Conservation (phyloP, 805 yeast species). For the Spathaspora sp. region DNA sequence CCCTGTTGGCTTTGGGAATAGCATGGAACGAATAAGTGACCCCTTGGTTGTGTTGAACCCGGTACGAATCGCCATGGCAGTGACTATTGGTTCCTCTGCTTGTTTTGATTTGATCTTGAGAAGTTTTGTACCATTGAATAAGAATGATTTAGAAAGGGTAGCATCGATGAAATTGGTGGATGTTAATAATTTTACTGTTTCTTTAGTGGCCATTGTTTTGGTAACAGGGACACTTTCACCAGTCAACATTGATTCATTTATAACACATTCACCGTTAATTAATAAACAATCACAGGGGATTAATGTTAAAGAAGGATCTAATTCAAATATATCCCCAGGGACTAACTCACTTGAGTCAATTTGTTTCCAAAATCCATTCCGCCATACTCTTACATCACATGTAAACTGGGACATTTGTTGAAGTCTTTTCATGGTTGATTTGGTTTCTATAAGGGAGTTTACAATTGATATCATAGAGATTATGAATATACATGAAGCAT, state of each 20-base stretch:
- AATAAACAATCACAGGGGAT: constrained; percentile 90
- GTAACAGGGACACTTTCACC: constrained; percentile 98
- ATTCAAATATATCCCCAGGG: constrained; percentile 94
- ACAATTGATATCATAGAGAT: constrained; percentile 79
- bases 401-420: constrained; percentile 67
- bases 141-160: constrained; percentile 65
- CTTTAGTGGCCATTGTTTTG: constrained; percentile 63
- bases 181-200: constrained; percentile 53
- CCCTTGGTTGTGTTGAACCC: constrained; percentile 98
- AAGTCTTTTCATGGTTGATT: constrained; percentile 65
- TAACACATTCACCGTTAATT: constrained; percentile 88
- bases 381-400: constrained; percentile 84
- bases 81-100: constrained; percentile 63
- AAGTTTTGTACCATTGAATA: constrained; percentile 87
- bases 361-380: constrained; percentile 92
- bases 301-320: constrained; percentile 70
- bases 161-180: constrained; percentile 58
- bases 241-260: constrained; percentile 97
- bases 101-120: constrained; percentile 70
- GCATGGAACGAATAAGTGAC: constrained; percentile 87
- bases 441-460: constrained; percentile 85
- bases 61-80: constrained; percentile 83
- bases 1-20: constrained; percentile 91
- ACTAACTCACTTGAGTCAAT: constrained; percentile 74
- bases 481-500: constrained; percentile 86